Conservation (phyloP, 768 basidiomycete genomes). For the Xanthoconium stramineum region DNA sequence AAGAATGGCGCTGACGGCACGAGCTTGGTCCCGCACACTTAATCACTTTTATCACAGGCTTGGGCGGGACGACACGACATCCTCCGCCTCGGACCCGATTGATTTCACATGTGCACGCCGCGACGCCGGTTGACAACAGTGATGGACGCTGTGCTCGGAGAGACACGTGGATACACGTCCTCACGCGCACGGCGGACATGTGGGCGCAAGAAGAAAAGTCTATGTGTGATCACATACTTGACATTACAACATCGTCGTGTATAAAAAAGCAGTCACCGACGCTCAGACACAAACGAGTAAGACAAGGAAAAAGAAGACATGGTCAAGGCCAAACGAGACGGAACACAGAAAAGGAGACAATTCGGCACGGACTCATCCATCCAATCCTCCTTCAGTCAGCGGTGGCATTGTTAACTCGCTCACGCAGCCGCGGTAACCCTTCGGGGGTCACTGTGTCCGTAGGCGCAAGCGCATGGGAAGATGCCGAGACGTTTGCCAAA, state of each 20-base stretch:
- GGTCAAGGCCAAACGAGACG: not conserved
- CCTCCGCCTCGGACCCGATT: too few species aligned
- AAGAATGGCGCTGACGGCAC: too few species aligned
- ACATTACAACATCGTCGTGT: constrained; percentile 23
- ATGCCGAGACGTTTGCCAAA: constrained; percentile 58
- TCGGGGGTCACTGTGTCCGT: constrained; percentile 52
- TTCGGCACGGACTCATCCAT: not conserved
- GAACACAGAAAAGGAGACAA: not conserved
- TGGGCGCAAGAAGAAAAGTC: constrained; percentile 8
- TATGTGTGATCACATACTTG: constrained; percentile 19
- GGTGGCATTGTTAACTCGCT: constrained; percentile 40
- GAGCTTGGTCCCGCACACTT: too few species aligned
- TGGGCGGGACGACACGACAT: too few species aligned
- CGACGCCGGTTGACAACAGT: too few species aligned
- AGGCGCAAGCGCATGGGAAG: constrained; percentile 41
- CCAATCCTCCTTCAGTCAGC: constrained; percentile 26
- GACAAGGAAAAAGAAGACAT: not conserved
- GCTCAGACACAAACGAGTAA: not conserved
- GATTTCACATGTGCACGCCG: too few species aligned
- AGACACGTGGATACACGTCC: not conserved
- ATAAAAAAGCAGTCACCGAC: constrained; percentile 13
- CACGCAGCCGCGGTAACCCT: constrained; percentile 32
- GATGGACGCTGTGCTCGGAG: too few species aligned
- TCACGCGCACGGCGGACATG: not conserved
- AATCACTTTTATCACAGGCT: too few species aligned